Base-by-base conservation (phyloP, 495 filamentous ascomycete species). In the Hypoxylon lenormandii region DNA sequence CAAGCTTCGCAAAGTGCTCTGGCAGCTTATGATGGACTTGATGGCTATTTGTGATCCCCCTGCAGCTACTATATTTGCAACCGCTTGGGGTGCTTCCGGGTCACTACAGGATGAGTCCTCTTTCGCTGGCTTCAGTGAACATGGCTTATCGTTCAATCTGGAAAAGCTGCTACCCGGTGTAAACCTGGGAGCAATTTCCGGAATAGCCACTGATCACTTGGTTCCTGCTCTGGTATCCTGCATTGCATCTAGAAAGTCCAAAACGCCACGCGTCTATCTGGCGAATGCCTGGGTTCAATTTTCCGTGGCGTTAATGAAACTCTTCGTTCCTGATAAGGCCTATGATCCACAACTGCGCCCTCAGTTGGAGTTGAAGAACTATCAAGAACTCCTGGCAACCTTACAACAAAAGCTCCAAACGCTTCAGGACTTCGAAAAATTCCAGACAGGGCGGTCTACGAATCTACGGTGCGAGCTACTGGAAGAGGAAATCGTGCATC, bases 321-420 rank as follows among this genome's bases (percentile, higher is more conserved):
- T 97, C 6, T 98, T 93, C 70, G 89, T 97, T 3, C 93, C 96
- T 0, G 89, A 96, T 74, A 87, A 88, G 72, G 84, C 90, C 2
- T 94, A 91, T 61, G 95, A 99, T 75, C 95, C 95, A 11, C 92
- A 94, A 21, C 80, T 94, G 57, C 85, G 86, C 57, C 83, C 90
- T n/a, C 84, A 89, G 38, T 80, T 98, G 4, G 87, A 93, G 67
- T 84, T 87, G 28, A 83, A 88, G 60, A 84, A 89, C 15, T 86
- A 95, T 61, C 66, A 82, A 1, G 81, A 87, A 53, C 78, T 89
- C 2, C 83, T 82, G 28, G 60, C 70, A 6, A 81, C 83, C 28
- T 71, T 97, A 12, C 74, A 81, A 18, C 66, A 76, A 0, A 88
- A 89, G 66, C 82, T 91, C 5, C 64, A 84, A 16, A 86, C 88